phyloP scores from a whole-genome alignment of 345 rosid genomes.

The Syzygium aqueum region DNA sequence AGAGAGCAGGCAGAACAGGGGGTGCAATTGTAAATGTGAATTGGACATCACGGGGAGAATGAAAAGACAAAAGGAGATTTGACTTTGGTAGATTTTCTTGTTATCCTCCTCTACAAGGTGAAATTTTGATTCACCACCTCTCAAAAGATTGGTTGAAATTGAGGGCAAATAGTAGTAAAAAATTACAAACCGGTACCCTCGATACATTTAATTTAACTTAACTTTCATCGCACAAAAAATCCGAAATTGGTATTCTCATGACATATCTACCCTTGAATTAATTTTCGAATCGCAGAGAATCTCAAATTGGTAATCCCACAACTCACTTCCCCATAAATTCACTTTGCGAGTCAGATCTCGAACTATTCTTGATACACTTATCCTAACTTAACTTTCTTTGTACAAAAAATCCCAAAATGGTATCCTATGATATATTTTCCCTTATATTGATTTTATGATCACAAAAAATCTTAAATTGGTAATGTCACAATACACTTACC shows the following conservation, averaged over 20 bases:
- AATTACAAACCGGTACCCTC: rapidly evolving
- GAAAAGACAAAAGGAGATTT: background rate
- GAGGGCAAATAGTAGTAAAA: rapidly evolving
- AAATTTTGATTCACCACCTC: background rate
- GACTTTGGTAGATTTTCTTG: background rate
- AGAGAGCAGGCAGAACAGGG: background rate
- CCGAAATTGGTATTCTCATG: background rate
- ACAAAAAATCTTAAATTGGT: too few relatives aligned
- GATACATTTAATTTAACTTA: background rate
- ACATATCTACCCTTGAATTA: background rate
- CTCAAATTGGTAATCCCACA: background rate
- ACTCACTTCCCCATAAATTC: background rate
- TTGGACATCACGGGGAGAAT: background rate
- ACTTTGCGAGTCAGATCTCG: too few relatives aligned
- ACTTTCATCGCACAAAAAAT: background rate
- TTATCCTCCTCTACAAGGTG: background rate
- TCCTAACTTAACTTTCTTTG: too few relatives aligned
- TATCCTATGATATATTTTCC: too few relatives aligned
- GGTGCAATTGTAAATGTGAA: background rate
- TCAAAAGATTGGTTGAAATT: background rate
- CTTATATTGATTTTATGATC: too few relatives aligned
- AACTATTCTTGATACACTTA: too few relatives aligned
- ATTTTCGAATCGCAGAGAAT: background rate
- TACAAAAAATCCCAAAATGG: too few relatives aligned
- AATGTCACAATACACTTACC: too few relatives aligned